A percentile compares a stretch with the other conserved stretches of the same genome.
Evolutionary conservation across 2,329 filamentous ascomycete species (phyloP).

Genomic region (Huntiella bhutanensis): DNA sequence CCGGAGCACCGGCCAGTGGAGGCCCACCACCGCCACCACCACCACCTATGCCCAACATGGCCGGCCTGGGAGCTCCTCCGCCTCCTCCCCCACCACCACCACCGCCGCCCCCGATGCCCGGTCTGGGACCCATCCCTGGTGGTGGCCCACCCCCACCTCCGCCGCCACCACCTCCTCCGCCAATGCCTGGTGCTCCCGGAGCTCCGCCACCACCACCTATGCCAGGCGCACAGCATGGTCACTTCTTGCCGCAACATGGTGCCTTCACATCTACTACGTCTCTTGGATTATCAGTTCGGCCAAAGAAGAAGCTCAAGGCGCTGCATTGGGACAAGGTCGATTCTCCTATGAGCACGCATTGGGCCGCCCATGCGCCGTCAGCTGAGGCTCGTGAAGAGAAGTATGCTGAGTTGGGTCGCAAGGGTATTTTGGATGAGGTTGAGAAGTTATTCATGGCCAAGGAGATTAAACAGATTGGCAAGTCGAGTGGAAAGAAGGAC

Average conservation of each 20-base stretch:
- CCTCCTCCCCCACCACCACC: constrained; percentile 17
- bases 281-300: constrained; percentile 58
- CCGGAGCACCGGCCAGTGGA: constrained; percentile 14
- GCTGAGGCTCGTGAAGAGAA: constrained; percentile 83
- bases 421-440: constrained; percentile 91
- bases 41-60: constrained; percentile 19
- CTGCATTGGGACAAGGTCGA: constrained; percentile 99
- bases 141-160: constrained; percentile 19
- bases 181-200: constrained; percentile 20
- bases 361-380: constrained; percentile 75
- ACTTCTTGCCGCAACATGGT: constrained; percentile 51
- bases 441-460: constrained; percentile 96
- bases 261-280: constrained; percentile 34
- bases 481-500: constrained; percentile 52
- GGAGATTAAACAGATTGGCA: constrained; percentile 76
- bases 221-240: constrained; percentile 52
- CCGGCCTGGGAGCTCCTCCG: neutral
- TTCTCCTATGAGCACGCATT: constrained; percentile 74
- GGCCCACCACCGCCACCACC: constrained; percentile 22
- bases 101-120: constrained; percentile 19
- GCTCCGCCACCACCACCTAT: constrained; percentile 44
- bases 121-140: constrained; percentile 21
- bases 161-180: constrained; percentile 21
- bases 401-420: constrained; percentile 79
- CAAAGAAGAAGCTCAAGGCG: constrained; percentile 99